A percentile compares a stretch with the other conserved stretches of the same genome.
These are phyloP conservation scores for Wilcoxina mikolae DNA, from an alignment of 495 filamentous ascomycete species.

Conservation along the genomic window DNA sequence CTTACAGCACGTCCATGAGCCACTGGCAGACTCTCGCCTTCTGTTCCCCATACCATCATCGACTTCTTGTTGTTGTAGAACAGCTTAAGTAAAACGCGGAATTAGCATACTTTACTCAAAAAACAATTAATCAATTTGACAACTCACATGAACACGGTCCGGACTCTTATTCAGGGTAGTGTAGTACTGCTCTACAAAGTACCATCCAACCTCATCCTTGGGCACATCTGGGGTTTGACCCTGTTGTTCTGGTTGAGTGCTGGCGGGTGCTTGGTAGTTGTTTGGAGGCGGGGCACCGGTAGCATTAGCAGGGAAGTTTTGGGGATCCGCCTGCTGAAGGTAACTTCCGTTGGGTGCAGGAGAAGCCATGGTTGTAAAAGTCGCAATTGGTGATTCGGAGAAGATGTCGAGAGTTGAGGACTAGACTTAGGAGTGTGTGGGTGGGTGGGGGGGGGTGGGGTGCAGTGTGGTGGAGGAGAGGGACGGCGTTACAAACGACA, in stretches of 20 bases:
- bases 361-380: conserved; percentile 21
- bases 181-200: conserved; percentile 98
- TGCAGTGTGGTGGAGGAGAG: not conserved
- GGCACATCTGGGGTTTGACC: conserved; percentile 13
- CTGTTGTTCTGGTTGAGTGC: conserved; percentile 10
- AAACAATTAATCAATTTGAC: not conserved
- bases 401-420: not conserved
- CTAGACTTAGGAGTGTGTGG: not conserved
- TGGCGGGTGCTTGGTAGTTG: conserved; percentile 15
- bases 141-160: conserved; percentile 75
- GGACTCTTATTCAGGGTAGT: conserved; percentile 88
- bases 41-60: conserved; percentile 68
- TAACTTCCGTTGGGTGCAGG: conserved; percentile 25
- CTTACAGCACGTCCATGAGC: conserved; percentile 72
- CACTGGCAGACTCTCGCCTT: conserved; percentile 72
- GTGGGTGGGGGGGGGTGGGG: not conserved
- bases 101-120: not conserved
- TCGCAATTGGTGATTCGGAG: conserved; percentile 1
- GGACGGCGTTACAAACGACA: not conserved
- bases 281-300: conserved; percentile 13
- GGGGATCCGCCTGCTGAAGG: conserved; percentile 22
- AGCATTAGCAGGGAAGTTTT: conserved; percentile 18
- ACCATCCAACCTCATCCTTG: conserved; percentile 95
- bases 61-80: conserved; percentile 72
- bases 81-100: conserved; percentile 33